Base-by-base conservation (phyloP, 2,329 filamentous ascomycete species). In the Teratosphaeria pseudoeucalypti region DNA sequence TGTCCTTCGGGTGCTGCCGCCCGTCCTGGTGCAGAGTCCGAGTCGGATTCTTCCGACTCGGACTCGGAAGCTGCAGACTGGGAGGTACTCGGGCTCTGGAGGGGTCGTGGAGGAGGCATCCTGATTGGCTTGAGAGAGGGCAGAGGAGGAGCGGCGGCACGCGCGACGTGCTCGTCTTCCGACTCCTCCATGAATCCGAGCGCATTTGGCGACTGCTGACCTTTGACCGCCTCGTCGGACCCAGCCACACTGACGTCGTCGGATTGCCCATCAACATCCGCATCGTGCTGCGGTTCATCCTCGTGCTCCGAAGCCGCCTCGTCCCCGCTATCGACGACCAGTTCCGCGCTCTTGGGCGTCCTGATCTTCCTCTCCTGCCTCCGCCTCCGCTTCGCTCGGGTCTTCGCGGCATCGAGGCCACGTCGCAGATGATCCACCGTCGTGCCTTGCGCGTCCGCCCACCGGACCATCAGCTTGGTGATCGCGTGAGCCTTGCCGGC, bases 401-500 rank as follows among this genome's bases (percentile, higher is more conserved):
- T 23, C 5, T 16, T 6, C 3, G 53, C 12, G 6, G 34, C 53
- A 54, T 32, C 53, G 16, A 32, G 16, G n/a, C 53, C 53, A 6
- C 53, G 27, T 10, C 23, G 23, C 53, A 54, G 12, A 23, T 32
- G 9, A 29, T 32, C 16, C 16, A 54, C 7, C 1, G 53, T 54
- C 53, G 34, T 32, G 27, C 53, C 53, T 37, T 54, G 19, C n/a
- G 32, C 32, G 26, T 54, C 34, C n/a, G 23, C 23, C 53, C 53
- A 54, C 23, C 23, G 53, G 7, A 19, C 6, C 34, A 54, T 32
- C 5, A 32, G 27, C 19, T 32, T 19, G 19, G 27, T 32, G 12
- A 54, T 54, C 26, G 53, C 53, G 10, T 54, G 7, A n/a, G 60
- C 60, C 32, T 62, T 62, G 12, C 52, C 60, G 6, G 60, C 58